A percentile compares a stretch with the other conserved stretches of the same genome.
phyloP scores from a whole-genome alignment of 257 asterid species.

The Solanum microdontum region DNA sequence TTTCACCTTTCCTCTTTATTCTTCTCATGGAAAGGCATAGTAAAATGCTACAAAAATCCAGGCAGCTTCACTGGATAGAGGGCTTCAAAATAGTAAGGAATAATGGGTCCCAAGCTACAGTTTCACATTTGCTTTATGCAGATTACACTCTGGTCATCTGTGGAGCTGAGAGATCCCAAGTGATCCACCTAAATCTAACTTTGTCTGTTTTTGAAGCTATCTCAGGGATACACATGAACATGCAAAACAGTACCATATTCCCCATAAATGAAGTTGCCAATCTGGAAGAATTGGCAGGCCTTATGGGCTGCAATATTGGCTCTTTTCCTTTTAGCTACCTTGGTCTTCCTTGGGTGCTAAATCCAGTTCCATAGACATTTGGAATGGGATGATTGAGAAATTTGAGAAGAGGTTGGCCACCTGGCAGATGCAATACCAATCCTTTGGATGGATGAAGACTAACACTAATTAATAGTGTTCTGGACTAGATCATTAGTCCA shows the following conservation, averaged over 20 bases:
- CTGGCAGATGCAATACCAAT: neutral
- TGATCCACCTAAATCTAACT: neutral
- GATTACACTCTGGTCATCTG: neutral
- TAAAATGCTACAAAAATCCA: neutral
- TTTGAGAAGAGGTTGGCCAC: neutral
- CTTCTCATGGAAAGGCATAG: neutral
- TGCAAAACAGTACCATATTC: neutral
- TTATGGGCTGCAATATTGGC: neutral
- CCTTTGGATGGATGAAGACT: neutral
- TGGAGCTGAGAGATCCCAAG: neutral
- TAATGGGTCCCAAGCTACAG: neutral
- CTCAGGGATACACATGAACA: neutral
- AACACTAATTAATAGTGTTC: neutral
- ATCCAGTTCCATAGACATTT: neutral
- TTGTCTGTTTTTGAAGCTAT: neutral
- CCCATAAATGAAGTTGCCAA: neutral
- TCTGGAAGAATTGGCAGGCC: neutral
- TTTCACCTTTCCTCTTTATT: neutral
- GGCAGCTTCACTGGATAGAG: neutral
- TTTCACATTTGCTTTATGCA: neutral
- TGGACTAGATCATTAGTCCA: neutral
- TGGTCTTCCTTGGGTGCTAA: neutral
- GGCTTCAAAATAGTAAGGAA: neutral
- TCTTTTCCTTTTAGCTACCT: neutral
- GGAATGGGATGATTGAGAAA: neutral